phyloP scores from a whole-genome alignment of 1,139 yeast species.

The Protomyces lactucae-debilis region DNA sequence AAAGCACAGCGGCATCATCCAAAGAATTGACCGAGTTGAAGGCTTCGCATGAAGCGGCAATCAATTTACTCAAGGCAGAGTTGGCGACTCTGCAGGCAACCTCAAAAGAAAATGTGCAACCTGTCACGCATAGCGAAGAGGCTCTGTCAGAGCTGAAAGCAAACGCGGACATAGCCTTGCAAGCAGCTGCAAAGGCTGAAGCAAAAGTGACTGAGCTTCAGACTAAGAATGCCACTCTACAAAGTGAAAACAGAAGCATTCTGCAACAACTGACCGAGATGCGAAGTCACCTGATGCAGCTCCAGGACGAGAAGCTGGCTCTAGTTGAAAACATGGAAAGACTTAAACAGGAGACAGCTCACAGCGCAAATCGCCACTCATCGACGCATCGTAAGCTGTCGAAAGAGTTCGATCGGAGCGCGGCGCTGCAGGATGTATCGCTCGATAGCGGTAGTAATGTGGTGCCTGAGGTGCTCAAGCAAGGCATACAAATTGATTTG shows the following conservation, averaged over 20 bases:
- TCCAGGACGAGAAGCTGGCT: slow-evolving; percentile 24
- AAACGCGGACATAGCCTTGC: not conserved
- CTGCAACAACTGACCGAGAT: slow-evolving; percentile 13
- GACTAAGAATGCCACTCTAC: slow-evolving; percentile 1
- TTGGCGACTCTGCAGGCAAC: not conserved
- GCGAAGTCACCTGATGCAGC: slow-evolving; percentile 9
- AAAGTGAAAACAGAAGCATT: slow-evolving; percentile 18
- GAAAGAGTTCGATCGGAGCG: slow-evolving; percentile 12
- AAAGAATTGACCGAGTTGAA: not conserved
- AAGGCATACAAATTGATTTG: slow-evolving; percentile 15
- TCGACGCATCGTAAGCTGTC: slow-evolving; percentile 3
- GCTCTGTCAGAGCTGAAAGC: not conserved
- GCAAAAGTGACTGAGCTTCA: not conserved
- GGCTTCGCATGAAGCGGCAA: not conserved
- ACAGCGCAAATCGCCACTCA: not conserved
- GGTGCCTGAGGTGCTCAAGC: not conserved
- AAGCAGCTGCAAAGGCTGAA: not conserved
- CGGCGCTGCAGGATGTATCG: slow-evolving; percentile 5
- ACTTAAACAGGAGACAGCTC: not conserved
- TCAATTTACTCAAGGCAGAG: not conserved
- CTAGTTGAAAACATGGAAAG: slow-evolving; percentile 13
- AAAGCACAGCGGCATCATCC: not conserved
- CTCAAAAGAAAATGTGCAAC: not conserved
- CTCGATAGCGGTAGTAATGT: not conserved
- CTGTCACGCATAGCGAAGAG: not conserved